Conservation (phyloP, 805 yeast genomes). For the Lachancea sp. region DNA sequence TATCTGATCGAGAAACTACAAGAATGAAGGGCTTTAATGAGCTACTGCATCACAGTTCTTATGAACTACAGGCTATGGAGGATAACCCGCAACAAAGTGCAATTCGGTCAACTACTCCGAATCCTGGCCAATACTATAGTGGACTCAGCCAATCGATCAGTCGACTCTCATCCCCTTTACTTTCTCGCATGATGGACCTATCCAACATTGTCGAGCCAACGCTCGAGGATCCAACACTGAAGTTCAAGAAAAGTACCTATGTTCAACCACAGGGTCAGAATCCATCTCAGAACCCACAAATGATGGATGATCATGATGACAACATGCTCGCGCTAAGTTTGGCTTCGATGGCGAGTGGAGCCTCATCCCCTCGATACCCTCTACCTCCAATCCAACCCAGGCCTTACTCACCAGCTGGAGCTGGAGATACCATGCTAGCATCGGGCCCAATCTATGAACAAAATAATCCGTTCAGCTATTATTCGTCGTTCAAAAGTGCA, state of each 20-base stretch:
- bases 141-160: constrained; percentile 19
- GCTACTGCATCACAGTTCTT: constrained; percentile 25
- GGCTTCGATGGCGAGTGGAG: constrained; percentile 34
- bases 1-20: constrained; percentile 2
- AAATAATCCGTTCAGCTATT: constrained; percentile 19
- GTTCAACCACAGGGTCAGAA: constrained; percentile 6
- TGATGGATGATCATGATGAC: constrained; percentile 31
- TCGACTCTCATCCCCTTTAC: constrained; percentile 31
- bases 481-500: constrained; percentile 10
- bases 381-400: constrained; percentile 22
- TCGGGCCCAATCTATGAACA: constrained; percentile 24
- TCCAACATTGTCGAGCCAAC: constrained; percentile 35
- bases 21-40: constrained; percentile 24
- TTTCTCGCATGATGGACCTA: constrained; percentile 34
- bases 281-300: constrained; percentile 2
- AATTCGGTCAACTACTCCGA: constrained; percentile 20
- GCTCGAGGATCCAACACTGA: constrained; percentile 31
- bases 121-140: constrained; percentile 10
- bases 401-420: constrained; percentile 14
- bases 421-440: constrained; percentile 15
- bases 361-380: constrained; percentile 30
- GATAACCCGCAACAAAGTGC: constrained; percentile 23
- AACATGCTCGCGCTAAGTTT: constrained; percentile 32
- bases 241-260: constrained; percentile 20
- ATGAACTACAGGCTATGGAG: constrained; percentile 24